Base-by-base conservation (phyloP, 139 green algal genomes). In the Chlorella sp. region DNA sequence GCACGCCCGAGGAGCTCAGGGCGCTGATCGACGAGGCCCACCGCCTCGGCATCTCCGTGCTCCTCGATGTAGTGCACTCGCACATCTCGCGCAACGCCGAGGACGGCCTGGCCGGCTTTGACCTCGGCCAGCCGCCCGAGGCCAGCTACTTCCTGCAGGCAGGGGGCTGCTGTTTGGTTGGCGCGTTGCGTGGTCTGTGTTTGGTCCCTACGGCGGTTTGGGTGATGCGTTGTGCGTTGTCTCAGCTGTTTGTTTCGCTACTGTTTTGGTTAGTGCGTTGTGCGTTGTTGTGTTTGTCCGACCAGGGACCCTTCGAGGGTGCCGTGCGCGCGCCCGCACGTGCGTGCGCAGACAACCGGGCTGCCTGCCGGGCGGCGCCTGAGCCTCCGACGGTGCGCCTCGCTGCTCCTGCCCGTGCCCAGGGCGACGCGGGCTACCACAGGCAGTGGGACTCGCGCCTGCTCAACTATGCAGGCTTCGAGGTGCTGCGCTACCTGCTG, bases 1-100 rank as follows among this genome's bases (percentile, higher is more conserved):
- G 94, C 60, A 98, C 84, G 0, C 95, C 95, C 0, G 94, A 98
- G 73, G 94, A 98, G 51, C 85, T 98, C 46, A 98, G 96, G 82
- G 83, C 84, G 27, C 80, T 97, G 36, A 84, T 99, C 7, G 95
- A 99, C 71, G 88, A 83, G 45, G 95, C 95, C 12, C 95, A 99
- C 84, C 67, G 88, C 11, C 50, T 96, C n/a, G 95, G 95, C 53
- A 71, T 99, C 6, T 17, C 71, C 29, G 92, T 98, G 63, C 84
- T 99, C 64, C 85, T 99, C 74, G 95, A 99, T 74, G 82, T 98
- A 25, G 91, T 98, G 53, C 95, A 98, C 84, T 90, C 76, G 15
- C 95, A 99, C 85, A 93, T 96, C 65, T 91, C 79, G 61, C 90
- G 60, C 81, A 98, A 97, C 74, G 82, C 60, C 1, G 84, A 92